These are phyloP conservation scores for Phytophthora sp. DNA, from an alignment of 352 stramenopile genomes.

Conservation along the genomic window DNA sequence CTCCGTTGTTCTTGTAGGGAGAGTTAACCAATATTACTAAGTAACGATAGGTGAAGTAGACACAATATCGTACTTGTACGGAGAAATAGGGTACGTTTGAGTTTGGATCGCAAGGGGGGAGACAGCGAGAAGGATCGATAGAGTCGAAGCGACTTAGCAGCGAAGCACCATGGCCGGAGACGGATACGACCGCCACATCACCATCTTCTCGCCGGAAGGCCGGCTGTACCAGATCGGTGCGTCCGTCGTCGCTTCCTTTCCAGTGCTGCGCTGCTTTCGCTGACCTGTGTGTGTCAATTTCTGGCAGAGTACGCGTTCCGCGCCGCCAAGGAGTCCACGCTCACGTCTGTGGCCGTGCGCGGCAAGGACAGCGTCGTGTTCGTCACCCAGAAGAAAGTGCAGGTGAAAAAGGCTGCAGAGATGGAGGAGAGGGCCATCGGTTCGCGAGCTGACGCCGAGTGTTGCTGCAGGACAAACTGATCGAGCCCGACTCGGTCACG, in stretches of 20 bases:
- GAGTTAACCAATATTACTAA: too few relatives aligned
- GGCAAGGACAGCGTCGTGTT: constrained; percentile 94
- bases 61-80: not conserved
- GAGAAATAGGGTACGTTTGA: too few relatives aligned
- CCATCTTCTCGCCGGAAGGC: constrained; percentile 99
- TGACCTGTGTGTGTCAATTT: not conserved
- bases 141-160: constrained; percentile 9
- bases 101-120: constrained; percentile 23
- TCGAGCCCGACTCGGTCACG: constrained; percentile 95
- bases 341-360: constrained; percentile 97
- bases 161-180: constrained; percentile 73
- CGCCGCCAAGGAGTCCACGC: constrained; percentile 91
- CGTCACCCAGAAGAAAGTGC: constrained; percentile 99
- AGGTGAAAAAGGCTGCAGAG: constrained; percentile 50
- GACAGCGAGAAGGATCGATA: constrained; percentile 17
- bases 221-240: constrained; percentile 97
- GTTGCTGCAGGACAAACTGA: constrained; percentile 86
- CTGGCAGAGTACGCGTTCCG: constrained; percentile 98
- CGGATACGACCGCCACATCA: constrained; percentile 95
- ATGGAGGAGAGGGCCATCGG: not conserved
- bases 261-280: not conserved
- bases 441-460: not conserved
- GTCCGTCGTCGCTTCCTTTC: constrained; percentile 2
- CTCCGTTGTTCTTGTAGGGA: too few relatives aligned
- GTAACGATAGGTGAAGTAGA: not conserved